Evolutionary conservation across 768 basidiomycete species (phyloP).

Genomic region (Lentinus tigrinus): DNA sequence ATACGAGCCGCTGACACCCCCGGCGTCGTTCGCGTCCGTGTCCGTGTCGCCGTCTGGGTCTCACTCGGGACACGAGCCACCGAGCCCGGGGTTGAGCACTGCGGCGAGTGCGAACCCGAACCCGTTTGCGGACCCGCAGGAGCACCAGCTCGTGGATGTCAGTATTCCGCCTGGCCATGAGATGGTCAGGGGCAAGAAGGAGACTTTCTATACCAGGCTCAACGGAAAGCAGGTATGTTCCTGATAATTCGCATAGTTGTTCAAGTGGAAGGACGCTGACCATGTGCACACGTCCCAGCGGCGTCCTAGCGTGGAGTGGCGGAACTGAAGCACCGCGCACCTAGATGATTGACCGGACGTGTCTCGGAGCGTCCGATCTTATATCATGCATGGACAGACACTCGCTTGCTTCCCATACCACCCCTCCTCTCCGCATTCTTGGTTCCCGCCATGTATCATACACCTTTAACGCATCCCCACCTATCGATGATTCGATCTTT

Average conservation of each 20-base stretch:
- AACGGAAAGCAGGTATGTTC: constrained; percentile 7
- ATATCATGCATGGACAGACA: background rate
- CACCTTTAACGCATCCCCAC: background rate
- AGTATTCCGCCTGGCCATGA: background rate
- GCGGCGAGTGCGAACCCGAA: constrained; percentile 3
- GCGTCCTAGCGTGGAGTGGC: constrained; percentile 17
- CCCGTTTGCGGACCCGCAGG: constrained; percentile 10
- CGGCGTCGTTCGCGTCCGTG: constrained; percentile 39
- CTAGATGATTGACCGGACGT: background rate
- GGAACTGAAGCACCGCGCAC: background rate
- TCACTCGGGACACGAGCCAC: constrained; percentile 10
- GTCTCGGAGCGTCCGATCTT: background rate
- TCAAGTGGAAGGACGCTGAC: background rate
- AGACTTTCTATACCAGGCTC: constrained; percentile 14
- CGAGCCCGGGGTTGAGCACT: background rate
- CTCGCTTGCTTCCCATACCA: background rate
- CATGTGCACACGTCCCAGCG: background rate
- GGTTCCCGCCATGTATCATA: background rate
- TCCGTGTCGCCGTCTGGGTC: constrained; percentile 26
- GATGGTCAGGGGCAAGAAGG: background rate
- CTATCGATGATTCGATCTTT: background rate
- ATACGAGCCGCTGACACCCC: constrained; percentile 41
- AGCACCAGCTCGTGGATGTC: background rate
- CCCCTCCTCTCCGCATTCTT: background rate
- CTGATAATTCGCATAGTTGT: background rate